Base-by-base conservation (phyloP, 2,329 filamentous ascomycete genomes). In the Claviceps maximensis region DNA sequence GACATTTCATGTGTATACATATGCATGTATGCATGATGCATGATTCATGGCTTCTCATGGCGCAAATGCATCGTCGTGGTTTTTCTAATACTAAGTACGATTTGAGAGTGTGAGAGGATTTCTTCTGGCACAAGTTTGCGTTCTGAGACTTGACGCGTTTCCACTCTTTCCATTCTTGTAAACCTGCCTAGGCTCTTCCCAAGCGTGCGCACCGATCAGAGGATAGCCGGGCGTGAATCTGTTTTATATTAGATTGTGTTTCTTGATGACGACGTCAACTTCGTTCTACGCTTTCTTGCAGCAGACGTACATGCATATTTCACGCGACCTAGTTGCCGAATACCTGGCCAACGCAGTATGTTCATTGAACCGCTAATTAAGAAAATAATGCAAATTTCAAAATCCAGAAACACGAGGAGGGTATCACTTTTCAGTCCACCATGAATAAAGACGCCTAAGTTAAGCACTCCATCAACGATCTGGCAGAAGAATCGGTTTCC, bases 401-500 rank as follows among this genome's bases (percentile, higher is more conserved):
- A 49, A 29, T 12, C 25, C 7, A 15, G 3, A 8, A 47, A 21
- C 7, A 19, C 9, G 23, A 36, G 8, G 31, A 53, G 38, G 46
- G 38, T 36, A 53, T 53, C n/a, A 17, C 40, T 31, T 31, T 46
- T 15, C 29, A 2, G n/a, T 33, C 25, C 17, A 47, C 21, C 29
- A n/a, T 38, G 15, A 19, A 19, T 6, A 5, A 19, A 41, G 4
- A 40, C 31, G 21, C n/a, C 17, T 9, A 19, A 15, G 9, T 36
- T 13, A 21, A 7, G 8, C 21, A n/a, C 38, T 38, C 12, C 21
- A 19, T 47, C 36, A 53, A 15, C 21, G 3, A 7, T 27, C 6
- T 17, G 8, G 17, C 46, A 53, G 29, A 40, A 49, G 27, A 13
- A 74, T 38, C 41, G 64, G 60, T 58, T 66, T 69, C 1, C 78